Conservation (phyloP, 2,329 filamentous ascomycete species). For the Aureobasidium sp. region DNA sequence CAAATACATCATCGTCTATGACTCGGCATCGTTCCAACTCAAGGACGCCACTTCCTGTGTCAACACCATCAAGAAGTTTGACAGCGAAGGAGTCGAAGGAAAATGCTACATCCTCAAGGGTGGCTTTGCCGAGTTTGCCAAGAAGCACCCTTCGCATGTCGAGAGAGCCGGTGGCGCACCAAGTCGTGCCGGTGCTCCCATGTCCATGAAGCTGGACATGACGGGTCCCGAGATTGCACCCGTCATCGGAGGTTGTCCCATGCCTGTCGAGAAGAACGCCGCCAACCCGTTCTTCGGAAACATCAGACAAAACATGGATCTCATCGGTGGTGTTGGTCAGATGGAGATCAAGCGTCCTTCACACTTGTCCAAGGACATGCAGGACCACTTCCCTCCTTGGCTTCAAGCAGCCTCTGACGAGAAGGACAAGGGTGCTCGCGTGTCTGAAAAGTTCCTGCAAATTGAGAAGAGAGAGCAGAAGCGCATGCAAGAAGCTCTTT, state of each 20-base stretch:
- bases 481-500: slow-evolving; percentile 80
- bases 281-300: slow-evolving; percentile 91
- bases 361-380: slow-evolving; percentile 38
- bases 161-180: slow-evolving; percentile 34
- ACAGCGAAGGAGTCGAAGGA: slow-evolving; percentile 70
- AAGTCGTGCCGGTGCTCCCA: slow-evolving; percentile 3
- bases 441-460: slow-evolving; percentile 72
- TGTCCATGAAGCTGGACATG: slow-evolving; percentile 36
- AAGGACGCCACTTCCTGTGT: slow-evolving; percentile 73
- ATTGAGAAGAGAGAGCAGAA: slow-evolving; percentile 81
- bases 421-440: slow-evolving; percentile 64
- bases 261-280: slow-evolving; percentile 60
- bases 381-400: slow-evolving; percentile 63
- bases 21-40: slow-evolving; percentile 63
- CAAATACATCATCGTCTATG: slow-evolving; percentile 78
- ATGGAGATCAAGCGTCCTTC: slow-evolving; percentile 52
- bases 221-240: slow-evolving; percentile 52
- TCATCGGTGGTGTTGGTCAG: slow-evolving; percentile 87
- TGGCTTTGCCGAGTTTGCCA: slow-evolving; percentile 68
- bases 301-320: slow-evolving; percentile 92
- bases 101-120: slow-evolving; percentile 67
- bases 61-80: slow-evolving; percentile 91
- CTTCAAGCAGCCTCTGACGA: slow-evolving; percentile 58
- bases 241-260: slow-evolving; percentile 79
- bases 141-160: slow-evolving; percentile 55